phyloP scores from a whole-genome alignment of 2,329 filamentous ascomycete genomes.

The Lachnellula occidentalis region DNA sequence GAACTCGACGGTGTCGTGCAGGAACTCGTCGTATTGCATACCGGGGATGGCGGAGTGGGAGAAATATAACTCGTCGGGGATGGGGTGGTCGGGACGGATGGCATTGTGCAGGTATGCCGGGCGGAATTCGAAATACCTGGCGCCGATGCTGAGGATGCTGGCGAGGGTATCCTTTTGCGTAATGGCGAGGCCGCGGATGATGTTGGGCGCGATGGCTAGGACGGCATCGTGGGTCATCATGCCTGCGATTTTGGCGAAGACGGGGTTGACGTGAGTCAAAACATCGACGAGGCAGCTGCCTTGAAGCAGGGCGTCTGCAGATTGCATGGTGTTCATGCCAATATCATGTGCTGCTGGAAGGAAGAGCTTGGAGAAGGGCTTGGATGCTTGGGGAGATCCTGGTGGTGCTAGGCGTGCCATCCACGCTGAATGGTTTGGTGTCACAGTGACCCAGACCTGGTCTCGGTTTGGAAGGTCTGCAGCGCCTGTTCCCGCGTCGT shows the following conservation, averaged over 20 bases:
- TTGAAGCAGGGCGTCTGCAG: conserved; percentile 35
- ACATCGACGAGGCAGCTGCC: conserved; percentile 29
- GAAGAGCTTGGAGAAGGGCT: conserved; percentile 39
- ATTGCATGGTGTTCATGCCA: conserved; percentile 48
- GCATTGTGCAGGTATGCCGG: conserved; percentile 42
- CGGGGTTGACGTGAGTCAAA: conserved; percentile 16
- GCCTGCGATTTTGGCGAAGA: conserved; percentile 23
- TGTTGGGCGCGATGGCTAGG: conserved; percentile 32
- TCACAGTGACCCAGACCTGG: conserved; percentile 42
- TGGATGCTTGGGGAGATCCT: conserved; percentile 34
- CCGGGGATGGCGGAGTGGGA: conserved; percentile 46
- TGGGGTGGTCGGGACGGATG: conserved; percentile 32
- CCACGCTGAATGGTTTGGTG: conserved; percentile 39
- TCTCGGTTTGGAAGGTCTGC: conserved; percentile 38
- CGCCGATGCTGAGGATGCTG: conserved; percentile 41
- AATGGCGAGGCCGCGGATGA: conserved; percentile 43
- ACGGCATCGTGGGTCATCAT: conserved; percentile 24
- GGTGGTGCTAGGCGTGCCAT: conserved; percentile 38
- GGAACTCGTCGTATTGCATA: conserved; percentile 41
- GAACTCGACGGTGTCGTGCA: conserved; percentile 38
- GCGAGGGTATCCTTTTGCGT: conserved; percentile 45
- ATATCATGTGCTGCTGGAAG: conserved; percentile 43
- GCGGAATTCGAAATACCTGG: conserved; percentile 48
- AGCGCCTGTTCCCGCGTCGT: conserved; percentile 41
- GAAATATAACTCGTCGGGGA: conserved; percentile 45